Evolutionary conservation across 371 early-diverging fungal species (phyloP).

Genomic region (Cladochytrium tenue): DNA sequence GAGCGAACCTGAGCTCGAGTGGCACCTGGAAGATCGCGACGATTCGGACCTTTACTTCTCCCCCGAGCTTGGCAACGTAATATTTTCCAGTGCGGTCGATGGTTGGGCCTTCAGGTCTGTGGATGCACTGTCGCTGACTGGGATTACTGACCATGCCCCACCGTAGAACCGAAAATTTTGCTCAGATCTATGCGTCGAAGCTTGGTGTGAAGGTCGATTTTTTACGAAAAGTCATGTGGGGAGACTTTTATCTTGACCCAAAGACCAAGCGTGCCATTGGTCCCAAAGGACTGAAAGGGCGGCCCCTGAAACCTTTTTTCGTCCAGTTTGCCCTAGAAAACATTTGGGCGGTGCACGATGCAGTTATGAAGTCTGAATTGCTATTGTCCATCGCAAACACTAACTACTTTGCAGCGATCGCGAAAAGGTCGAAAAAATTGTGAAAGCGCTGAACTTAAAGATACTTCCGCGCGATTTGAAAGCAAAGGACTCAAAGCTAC

Average conservation of each 20-base stretch:
- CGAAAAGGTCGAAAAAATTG: slow-evolving; percentile 89
- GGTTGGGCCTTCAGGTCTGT: slow-evolving; percentile 95
- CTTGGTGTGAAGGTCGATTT: slow-evolving; percentile 79
- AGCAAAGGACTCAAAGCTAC: slow-evolving; percentile 76
- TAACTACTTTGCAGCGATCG: slow-evolving; percentile 55
- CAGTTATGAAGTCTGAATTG: slow-evolving; percentile 66
- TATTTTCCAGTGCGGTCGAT: slow-evolving; percentile 93
- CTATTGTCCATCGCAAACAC: neutral
- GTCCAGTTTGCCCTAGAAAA: slow-evolving; percentile 94
- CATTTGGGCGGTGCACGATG: slow-evolving; percentile 94
- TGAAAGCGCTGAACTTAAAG: slow-evolving; percentile 81
- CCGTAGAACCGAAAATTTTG: slow-evolving; percentile 83
- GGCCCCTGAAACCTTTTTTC: slow-evolving; percentile 86
- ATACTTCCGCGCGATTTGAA: slow-evolving; percentile 83
- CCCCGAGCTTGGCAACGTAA: slow-evolving; percentile 92
- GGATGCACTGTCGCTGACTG: neutral
- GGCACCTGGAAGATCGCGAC: slow-evolving; percentile 86
- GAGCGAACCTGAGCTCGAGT: slow-evolving; percentile 63
- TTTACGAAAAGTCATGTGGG: slow-evolving; percentile 87
- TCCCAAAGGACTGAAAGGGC: slow-evolving; percentile 76
- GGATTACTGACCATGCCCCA: neutral
- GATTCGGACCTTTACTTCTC: slow-evolving; percentile 92
- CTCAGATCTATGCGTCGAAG: slow-evolving; percentile 84
- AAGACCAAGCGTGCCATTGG: slow-evolving; percentile 87
- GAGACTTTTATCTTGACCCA: slow-evolving; percentile 93